Evolutionary conservation across 2,329 filamentous ascomycete genomes (phyloP).

Genomic region (Colletotrichum orbiculare): DNA sequence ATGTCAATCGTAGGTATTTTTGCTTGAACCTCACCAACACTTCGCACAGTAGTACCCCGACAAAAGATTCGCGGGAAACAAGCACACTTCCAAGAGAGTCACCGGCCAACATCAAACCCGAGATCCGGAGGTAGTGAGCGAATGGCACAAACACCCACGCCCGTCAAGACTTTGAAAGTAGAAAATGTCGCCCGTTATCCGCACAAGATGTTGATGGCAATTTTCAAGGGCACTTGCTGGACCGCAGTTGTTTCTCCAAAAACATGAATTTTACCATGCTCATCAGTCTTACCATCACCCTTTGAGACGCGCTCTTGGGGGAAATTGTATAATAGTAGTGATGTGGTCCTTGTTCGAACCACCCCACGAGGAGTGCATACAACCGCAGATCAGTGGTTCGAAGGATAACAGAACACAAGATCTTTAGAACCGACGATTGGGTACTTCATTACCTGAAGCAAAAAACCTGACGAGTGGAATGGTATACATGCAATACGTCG

Average conservation of each 20-base stretch:
- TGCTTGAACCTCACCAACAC: conserved; percentile 44
- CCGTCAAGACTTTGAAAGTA: conserved; percentile 24
- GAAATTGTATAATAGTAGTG: conserved; percentile 29
- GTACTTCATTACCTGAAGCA: too few species aligned
- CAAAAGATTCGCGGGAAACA: neutral
- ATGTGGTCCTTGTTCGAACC: conserved; percentile 17
- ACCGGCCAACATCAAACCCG: neutral
- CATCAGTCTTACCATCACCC: conserved; percentile 23
- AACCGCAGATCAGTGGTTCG: conserved; percentile 12
- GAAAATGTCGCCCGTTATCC: conserved; percentile 23
- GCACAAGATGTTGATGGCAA: conserved; percentile 21
- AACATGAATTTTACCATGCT: conserved; percentile 34
- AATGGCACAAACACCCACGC: neutral
- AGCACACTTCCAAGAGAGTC: neutral
- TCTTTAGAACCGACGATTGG: neutral
- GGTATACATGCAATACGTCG: neutral
- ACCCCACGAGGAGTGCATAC: conserved; percentile 9
- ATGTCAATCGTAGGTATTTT: conserved; percentile 61
- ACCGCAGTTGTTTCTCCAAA: conserved; percentile 6
- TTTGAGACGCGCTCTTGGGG: neutral
- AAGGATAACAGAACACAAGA: neutral
- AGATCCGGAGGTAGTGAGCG: neutral
- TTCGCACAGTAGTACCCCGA: conserved; percentile 3
- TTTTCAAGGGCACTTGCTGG: too few species aligned
- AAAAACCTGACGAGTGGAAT: too few species aligned